Conservation (phyloP, 805 yeast genomes). For the Suhomyces pyralidae region DNA sequence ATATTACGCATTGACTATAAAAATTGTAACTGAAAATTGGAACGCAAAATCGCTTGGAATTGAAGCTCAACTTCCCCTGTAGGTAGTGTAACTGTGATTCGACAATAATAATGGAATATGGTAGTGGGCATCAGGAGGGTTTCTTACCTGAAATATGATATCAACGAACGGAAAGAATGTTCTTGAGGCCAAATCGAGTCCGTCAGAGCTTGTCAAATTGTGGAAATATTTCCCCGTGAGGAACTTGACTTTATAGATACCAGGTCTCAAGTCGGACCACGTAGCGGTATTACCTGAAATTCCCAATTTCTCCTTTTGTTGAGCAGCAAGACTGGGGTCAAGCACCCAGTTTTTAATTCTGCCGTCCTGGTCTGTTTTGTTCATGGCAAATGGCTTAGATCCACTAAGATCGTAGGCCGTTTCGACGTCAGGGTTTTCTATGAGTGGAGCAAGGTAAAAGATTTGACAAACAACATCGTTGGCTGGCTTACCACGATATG, state of each 20-base stretch:
- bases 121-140: slow-evolving; percentile 75
- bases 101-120: slow-evolving; percentile 85
- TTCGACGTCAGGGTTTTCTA: slow-evolving; percentile 21
- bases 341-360: slow-evolving; percentile 67
- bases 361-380: slow-evolving; percentile 77
- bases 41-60: not conserved
- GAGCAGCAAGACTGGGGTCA: slow-evolving; percentile 30
- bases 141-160: slow-evolving; percentile 63
- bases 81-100: slow-evolving; percentile 85
- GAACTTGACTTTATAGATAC: slow-evolving; percentile 73
- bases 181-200: slow-evolving; percentile 20
- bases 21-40: not conserved
- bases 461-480: slow-evolving; percentile 66
- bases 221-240: slow-evolving; percentile 67
- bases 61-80: slow-evolving; percentile 64
- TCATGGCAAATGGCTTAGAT: slow-evolving; percentile 55
- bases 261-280: slow-evolving; percentile 54
- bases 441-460: slow-evolving; percentile 33
- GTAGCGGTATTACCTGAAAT: slow-evolving; percentile 14
- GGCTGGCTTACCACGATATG: slow-evolving; percentile 83
- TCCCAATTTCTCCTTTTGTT: slow-evolving; percentile 24
- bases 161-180: slow-evolving; percentile 90
- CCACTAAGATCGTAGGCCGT: slow-evolving; percentile 23
- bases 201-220: slow-evolving; percentile 16
- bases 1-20: not conserved